Conservation (phyloP, 2,329 filamentous ascomycete genomes). For the Neonectria hederae region DNA sequence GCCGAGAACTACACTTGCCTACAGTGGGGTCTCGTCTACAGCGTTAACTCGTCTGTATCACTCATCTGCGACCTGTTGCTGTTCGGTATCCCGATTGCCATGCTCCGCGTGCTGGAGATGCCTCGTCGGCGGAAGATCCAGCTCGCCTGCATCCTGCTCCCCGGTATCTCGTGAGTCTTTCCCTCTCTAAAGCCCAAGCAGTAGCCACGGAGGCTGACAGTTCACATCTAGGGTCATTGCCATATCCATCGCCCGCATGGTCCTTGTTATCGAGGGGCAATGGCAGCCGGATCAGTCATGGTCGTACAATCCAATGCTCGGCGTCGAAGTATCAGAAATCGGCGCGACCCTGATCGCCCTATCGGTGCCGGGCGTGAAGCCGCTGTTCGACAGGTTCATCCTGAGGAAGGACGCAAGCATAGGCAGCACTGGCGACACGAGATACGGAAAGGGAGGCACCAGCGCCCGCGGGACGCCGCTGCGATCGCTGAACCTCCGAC, state of each 20-base stretch:
- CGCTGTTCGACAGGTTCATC: slow-evolving; percentile 52
- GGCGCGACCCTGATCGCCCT: slow-evolving; percentile 60
- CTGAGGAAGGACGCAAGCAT: slow-evolving; percentile 37
- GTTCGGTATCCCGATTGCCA: slow-evolving; percentile 59
- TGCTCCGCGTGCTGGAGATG: slow-evolving; percentile 58
- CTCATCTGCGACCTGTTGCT: slow-evolving; percentile 60
- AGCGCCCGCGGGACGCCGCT: slow-evolving; percentile 42
- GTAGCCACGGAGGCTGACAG: slow-evolving; percentile 9
- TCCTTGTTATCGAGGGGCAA: slow-evolving; percentile 58
- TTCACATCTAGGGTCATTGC: slow-evolving; percentile 53
- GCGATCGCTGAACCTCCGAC: slow-evolving; percentile 43
- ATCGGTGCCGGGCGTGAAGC: slow-evolving; percentile 61
- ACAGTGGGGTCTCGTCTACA: slow-evolving; percentile 61
- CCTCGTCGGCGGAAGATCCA: slow-evolving; percentile 56
- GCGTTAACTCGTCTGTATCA: slow-evolving; percentile 59
- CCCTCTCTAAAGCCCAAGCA: background rate
- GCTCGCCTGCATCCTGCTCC: slow-evolving; percentile 57
- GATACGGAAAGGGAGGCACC: slow-evolving; percentile 35
- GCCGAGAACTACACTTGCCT: slow-evolving; percentile 55
- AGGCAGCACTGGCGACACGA: slow-evolving; percentile 34
- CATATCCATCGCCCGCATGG: slow-evolving; percentile 58
- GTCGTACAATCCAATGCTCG: slow-evolving; percentile 61
- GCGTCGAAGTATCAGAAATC: slow-evolving; percentile 60
- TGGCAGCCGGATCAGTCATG: slow-evolving; percentile 59
- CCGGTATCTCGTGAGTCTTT: slow-evolving; percentile 56